Evolutionary conservation across 805 yeast species (phyloP).

Genomic region (Wickerhamomyces strasburgensis): DNA sequence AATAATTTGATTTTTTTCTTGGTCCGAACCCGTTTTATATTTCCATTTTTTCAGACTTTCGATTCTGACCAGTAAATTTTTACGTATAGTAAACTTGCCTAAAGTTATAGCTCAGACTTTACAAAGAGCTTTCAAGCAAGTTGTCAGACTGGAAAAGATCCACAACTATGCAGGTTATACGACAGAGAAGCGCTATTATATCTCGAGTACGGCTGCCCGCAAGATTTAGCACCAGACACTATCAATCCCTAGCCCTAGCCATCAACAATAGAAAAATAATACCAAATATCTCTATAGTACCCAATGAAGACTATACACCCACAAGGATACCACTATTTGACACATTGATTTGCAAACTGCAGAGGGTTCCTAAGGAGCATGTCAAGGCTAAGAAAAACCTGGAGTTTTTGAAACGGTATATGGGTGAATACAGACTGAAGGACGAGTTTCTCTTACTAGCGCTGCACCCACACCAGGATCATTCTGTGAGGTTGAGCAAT

Average conservation of each 20-base stretch:
- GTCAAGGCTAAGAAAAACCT: not conserved
- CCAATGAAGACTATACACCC: not conserved
- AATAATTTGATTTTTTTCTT: no score
- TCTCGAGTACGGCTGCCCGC: not conserved
- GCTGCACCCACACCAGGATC: slow-evolving; percentile 8
- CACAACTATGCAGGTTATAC: no score
- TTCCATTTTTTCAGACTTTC: not conserved
- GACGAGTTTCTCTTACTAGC: slow-evolving; percentile 12
- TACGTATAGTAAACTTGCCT: not conserved
- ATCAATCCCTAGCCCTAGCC: slow-evolving; percentile 8
- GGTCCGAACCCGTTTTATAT: not conserved
- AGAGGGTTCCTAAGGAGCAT: not conserved
- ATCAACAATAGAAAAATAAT: slow-evolving; percentile 3
- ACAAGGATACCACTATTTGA: not conserved
- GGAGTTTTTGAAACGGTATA: slow-evolving; percentile 1
- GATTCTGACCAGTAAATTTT: not conserved
- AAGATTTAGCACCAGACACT: not conserved
- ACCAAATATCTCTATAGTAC: not conserved
- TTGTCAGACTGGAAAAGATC: no score
- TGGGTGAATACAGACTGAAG: slow-evolving; percentile 5
- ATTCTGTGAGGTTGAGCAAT: slow-evolving; percentile 5
- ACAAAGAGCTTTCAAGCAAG: no score
- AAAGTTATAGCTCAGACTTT: no score
- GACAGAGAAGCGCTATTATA: no score
- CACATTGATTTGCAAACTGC: not conserved